Evolutionary conservation across 345 rosid species (phyloP).

Genomic region (Brassica nigra): DNA sequence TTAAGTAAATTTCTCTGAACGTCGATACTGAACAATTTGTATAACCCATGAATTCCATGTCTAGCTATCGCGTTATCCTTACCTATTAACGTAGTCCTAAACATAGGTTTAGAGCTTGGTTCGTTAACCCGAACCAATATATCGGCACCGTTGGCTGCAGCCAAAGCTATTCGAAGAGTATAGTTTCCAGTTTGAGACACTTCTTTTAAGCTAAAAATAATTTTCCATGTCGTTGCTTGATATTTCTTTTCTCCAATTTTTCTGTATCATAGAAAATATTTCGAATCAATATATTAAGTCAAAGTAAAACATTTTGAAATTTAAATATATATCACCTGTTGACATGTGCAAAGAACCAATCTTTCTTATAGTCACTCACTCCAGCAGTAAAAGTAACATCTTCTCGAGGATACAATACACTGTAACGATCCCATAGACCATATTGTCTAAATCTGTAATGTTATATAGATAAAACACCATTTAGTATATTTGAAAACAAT

Average conservation of each 20-base stretch:
- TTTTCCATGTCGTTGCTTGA: conserved; percentile 67
- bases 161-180: conserved; percentile 70
- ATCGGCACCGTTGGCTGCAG: conserved; percentile 57
- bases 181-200: conserved; percentile 45
- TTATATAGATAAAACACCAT: background rate
- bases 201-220: conserved; percentile 48
- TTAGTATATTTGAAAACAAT: background rate
- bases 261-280: conserved; percentile 37
- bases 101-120: conserved; percentile 16
- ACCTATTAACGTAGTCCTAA: conserved; percentile 30
- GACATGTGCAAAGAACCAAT: conserved; percentile 90
- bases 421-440: conserved; percentile 71
- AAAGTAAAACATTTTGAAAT: background rate
- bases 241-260: conserved; percentile 37
- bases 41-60: conserved; percentile 44
- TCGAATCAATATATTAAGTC: background rate
- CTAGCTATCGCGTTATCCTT: conserved; percentile 43
- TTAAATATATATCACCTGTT: conserved; percentile 45
- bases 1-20: conserved; percentile 45
- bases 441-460: conserved; percentile 68
- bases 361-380: conserved; percentile 45
- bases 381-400: conserved; percentile 62
- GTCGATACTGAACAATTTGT: conserved; percentile 51
- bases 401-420: conserved; percentile 50
- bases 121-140: conserved; percentile 41